These are phyloP conservation scores for Bipolaris sorokiniana DNA, from an alignment of 2,329 filamentous ascomycete genomes.

Conservation along the genomic window DNA sequence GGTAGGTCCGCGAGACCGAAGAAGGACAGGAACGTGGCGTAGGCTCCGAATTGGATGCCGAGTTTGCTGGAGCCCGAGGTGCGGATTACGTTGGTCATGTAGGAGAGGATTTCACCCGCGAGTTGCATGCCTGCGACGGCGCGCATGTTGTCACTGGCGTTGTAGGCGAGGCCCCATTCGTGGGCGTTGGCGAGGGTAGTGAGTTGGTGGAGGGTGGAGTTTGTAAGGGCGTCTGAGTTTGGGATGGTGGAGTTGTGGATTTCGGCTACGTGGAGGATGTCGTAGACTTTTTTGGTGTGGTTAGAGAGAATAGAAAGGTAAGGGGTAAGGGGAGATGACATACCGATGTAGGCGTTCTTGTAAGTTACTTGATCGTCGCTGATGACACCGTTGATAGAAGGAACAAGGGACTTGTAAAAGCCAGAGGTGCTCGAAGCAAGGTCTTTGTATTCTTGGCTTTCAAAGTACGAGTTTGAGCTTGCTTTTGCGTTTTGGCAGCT, in stretches of 20 bases:
- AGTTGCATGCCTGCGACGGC: conserved; percentile 57
- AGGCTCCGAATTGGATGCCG: conserved; percentile 66
- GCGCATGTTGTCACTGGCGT: conserved; percentile 60
- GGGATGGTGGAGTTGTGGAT: conserved; percentile 70
- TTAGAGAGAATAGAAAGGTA: background rate
- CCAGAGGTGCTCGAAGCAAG: conserved; percentile 57
- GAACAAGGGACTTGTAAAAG: conserved; percentile 61
- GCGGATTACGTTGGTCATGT: conserved; percentile 54
- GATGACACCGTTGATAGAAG: conserved; percentile 62
- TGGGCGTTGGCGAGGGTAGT: conserved; percentile 77
- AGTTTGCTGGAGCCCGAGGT: conserved; percentile 50
- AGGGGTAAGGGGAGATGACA: background rate
- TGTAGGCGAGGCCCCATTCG: conserved; percentile 84
- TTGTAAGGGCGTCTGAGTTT: conserved; percentile 63
- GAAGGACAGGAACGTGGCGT: conserved; percentile 66
- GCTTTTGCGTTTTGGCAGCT: conserved; percentile 61
- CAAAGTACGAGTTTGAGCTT: conserved; percentile 66
- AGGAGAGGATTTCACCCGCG: conserved; percentile 53
- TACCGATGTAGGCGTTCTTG: conserved; percentile 71
- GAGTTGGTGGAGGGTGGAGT: conserved; percentile 66
- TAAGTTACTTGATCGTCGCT: conserved; percentile 57
- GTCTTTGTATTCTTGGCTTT: conserved; percentile 56
- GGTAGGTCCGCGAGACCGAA: conserved; percentile 64
- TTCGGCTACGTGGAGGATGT: conserved; percentile 66
- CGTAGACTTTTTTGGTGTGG: conserved; percentile 55